A percentile compares a stretch with the other conserved stretches of the same genome.
phyloP scores from a whole-genome alignment of 805 yeast genomes.

The Hermanozyma aechmeae region DNA sequence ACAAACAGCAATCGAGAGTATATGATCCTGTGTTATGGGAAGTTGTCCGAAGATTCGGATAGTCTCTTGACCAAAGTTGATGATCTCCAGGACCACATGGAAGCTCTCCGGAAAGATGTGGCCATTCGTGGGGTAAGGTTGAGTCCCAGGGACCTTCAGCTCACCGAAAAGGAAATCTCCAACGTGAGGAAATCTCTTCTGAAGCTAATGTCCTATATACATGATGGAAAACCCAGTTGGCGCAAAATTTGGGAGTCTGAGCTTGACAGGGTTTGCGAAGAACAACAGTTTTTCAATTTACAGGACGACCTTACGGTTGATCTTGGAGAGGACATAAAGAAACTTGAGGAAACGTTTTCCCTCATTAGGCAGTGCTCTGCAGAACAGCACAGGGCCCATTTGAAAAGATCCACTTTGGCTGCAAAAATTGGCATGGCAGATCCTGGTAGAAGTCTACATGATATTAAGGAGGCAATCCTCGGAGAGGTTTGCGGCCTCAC shows the following conservation, averaged over 20 bases:
- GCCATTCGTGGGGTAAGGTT: constrained; percentile 86
- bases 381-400: constrained; percentile 55
- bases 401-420: constrained; percentile 24
- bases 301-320: constrained; percentile 83
- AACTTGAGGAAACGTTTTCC: constrained; percentile 72
- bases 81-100: constrained; percentile 86
- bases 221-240: constrained; percentile 75
- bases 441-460: constrained; percentile 54
- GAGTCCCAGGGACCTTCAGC: constrained; percentile 58
- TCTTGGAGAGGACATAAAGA: constrained; percentile 68
- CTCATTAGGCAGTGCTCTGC: constrained; percentile 74
- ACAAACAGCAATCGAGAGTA: constrained; percentile 45
- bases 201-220: constrained; percentile 51
- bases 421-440: constrained; percentile 41
- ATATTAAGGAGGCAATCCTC: constrained; percentile 67
- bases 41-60: constrained; percentile 73
- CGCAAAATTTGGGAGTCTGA: constrained; percentile 88
- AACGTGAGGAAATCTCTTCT: constrained; percentile 46
- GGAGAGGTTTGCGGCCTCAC: constrained; percentile 67
- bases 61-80: constrained; percentile 69
- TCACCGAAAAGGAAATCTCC: constrained; percentile 55
- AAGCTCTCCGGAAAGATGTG: constrained; percentile 81
- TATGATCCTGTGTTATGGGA: constrained; percentile 67
- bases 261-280: constrained; percentile 82
- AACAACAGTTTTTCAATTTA: constrained; percentile 82